A percentile compares a stretch with the other conserved stretches of the same genome.
phyloP scores from a whole-genome alignment of 176 grass and related monocot genomes.

The Panicum miliaceum region DNA sequence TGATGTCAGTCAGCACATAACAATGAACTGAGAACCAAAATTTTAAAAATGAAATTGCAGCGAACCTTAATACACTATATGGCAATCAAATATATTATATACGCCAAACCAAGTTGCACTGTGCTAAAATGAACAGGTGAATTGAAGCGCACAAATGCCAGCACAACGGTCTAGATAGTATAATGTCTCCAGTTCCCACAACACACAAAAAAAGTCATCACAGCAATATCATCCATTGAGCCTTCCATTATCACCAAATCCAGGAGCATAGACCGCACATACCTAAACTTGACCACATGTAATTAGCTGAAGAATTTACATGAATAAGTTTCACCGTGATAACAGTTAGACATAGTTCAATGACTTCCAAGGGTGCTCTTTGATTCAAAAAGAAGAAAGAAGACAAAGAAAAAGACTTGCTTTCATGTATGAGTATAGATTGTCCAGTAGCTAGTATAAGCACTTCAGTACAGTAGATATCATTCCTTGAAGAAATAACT shows the following conservation, averaged over 20 bases:
- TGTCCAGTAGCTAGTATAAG: not conserved
- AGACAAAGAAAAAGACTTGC: not conserved
- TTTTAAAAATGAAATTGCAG: no score
- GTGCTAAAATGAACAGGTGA: no score
- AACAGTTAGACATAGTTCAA: not conserved
- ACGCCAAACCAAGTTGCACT: no score
- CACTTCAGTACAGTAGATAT: slow-evolving; percentile 10
- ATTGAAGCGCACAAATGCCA: no score
- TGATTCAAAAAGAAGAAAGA: not conserved
- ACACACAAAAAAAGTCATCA: no score
- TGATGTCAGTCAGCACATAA: no score
- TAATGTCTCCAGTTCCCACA: no score
- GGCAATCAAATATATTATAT: no score
- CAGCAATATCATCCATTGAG: slow-evolving; percentile 87
- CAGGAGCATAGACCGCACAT: slow-evolving; percentile 93
- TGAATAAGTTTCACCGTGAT: slow-evolving; percentile 23
- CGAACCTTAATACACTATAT: no score
- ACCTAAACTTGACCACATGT: slow-evolving; percentile 53
- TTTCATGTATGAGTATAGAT: not conserved
- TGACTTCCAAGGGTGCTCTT: not conserved
- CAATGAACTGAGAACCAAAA: no score
- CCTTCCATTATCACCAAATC: slow-evolving; percentile 93
- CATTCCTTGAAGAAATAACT: slow-evolving; percentile 5
- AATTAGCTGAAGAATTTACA: slow-evolving; percentile 37
- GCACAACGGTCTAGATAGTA: no score